A percentile compares a stretch with the other conserved stretches of the same genome.
Conservation (phyloP, 495 filamentous ascomycete species). For the Penicillium odoratum region DNA sequence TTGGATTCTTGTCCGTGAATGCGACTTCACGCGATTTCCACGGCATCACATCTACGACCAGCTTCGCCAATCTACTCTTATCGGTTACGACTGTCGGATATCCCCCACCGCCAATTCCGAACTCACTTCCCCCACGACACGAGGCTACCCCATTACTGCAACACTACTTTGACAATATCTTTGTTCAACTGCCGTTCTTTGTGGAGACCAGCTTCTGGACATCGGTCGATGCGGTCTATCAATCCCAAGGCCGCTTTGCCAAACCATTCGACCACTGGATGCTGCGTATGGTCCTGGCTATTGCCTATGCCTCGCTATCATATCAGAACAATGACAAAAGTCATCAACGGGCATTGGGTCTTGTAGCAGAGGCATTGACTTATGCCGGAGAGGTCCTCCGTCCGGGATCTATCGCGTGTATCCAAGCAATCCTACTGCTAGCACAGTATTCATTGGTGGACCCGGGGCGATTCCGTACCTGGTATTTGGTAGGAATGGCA, state of each 20-base stretch:
- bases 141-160: constrained; percentile 66
- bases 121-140: constrained; percentile 64
- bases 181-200: constrained; percentile 76
- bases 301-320: constrained; percentile 71
- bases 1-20: constrained; percentile 85
- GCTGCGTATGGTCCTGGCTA: constrained; percentile 84
- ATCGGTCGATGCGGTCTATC: constrained; percentile 77
- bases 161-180: constrained; percentile 80
- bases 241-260: constrained; percentile 57
- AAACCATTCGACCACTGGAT: constrained; percentile 79
- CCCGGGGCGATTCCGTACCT: constrained; percentile 83
- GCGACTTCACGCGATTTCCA: constrained; percentile 90
- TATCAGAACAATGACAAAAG: constrained; percentile 61
- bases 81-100: constrained; percentile 68
- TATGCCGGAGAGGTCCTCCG: constrained; percentile 77
- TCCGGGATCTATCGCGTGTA: constrained; percentile 76
- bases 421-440: constrained; percentile 81
- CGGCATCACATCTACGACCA: constrained; percentile 78
- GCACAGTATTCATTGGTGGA: constrained; percentile 87
- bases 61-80: constrained; percentile 80
- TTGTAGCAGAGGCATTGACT: constrained; percentile 68
- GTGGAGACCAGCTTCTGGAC: constrained; percentile 71
- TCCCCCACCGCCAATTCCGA: constrained; percentile 55
- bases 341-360: constrained; percentile 63
- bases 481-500: constrained; percentile 86